Percentiles rank a stretch among this genome's conserved stretches.
Conservation (phyloP, 768 basidiomycete genomes). For the Polyporus arcularius region DNA sequence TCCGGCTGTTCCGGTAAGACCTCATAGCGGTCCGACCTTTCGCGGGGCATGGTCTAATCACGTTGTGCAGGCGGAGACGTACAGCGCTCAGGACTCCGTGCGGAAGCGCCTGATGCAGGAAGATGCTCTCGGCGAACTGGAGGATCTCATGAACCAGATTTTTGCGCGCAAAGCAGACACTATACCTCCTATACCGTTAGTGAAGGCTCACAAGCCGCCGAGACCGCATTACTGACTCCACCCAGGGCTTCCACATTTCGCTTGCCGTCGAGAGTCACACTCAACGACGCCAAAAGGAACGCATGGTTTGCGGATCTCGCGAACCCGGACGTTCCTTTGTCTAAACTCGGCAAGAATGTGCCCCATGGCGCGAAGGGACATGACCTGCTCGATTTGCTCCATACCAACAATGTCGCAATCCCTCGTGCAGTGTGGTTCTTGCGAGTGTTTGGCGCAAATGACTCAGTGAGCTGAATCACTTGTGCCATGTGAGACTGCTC, state of each 20-base stretch:
- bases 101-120: slow-evolving; percentile 52
- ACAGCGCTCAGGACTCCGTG: slow-evolving; percentile 56
- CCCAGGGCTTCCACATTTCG: slow-evolving; percentile 68
- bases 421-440: slow-evolving; percentile 87
- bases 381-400: slow-evolving; percentile 78
- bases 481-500: neutral
- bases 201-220: slow-evolving; percentile 2
- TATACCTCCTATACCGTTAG: slow-evolving; percentile 65
- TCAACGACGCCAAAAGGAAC: slow-evolving; percentile 77
- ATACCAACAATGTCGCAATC: slow-evolving; percentile 74
- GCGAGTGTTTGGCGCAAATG: slow-evolving; percentile 84
- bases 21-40: slow-evolving; percentile 5
- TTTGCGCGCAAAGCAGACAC: slow-evolving; percentile 62
- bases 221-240: neutral
- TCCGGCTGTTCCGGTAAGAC: slow-evolving; percentile 58
- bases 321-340: slow-evolving; percentile 74
- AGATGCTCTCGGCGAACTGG: slow-evolving; percentile 58
- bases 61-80: slow-evolving; percentile 56
- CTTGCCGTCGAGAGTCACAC: slow-evolving; percentile 79
- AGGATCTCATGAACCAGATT: slow-evolving; percentile 77
- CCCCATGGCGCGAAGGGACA: slow-evolving; percentile 87
- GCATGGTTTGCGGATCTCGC: slow-evolving; percentile 85
- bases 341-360: slow-evolving; percentile 82
- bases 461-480: slow-evolving; percentile 54
- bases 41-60: neutral